Base-by-base conservation (phyloP, 139 green algal species). In the Edaphochlamys debaryana region DNA sequence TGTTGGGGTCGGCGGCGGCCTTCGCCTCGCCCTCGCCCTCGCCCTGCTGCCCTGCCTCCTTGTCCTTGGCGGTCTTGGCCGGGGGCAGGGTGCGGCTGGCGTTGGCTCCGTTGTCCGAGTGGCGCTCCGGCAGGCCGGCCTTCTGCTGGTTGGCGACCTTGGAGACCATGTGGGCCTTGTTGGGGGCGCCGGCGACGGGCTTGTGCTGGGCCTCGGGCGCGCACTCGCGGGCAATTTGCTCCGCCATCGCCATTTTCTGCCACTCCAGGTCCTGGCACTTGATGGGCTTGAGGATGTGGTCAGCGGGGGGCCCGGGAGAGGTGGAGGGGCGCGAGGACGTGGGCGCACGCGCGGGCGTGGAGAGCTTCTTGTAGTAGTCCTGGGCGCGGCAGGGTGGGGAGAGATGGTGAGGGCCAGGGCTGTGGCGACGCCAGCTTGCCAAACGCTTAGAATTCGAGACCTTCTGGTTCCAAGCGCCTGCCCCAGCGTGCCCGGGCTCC, bases 311-410 rank as follows among this genome's bases (percentile, higher is more conserved):
- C 4, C 56, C 73, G 13, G 40, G 22, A 5, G 38, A 32, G 72
- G 27, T 58, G 73, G 73, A 4, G 30, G 73, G 56, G 32, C 56
- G 73, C 30, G n/a, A n/a, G n/a, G n/a, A n/a, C n/a, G n/a, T n/a
- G n/a, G n/a, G n/a, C n/a, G n/a, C n/a, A n/a, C n/a, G n/a, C n/a
- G 15, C 56, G 5, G 73, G 36, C n/a, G 37, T 15, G 15, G 73
- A 70, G 30, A 69, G 36, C 56, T 58, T 69, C 73, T 80, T 80
- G 73, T 70, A 80, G 73, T 70, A 58, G 58, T 80, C 56, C 73
- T 79, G 72, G 23, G 66, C n/a, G n/a, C n/a, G n/a, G n/a, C n/a
- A n/a, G n/a, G n/a, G n/a, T n/a, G n/a, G n/a, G n/a, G n/a, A n/a
- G n/a, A n/a, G n/a, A n/a, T n/a, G n/a, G n/a, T n/a, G n/a, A n/a